Evolutionary conservation across 768 basidiomycete species (phyloP), one percentile per base, ranked within the genome.

Genomic region (Dioszegia crocea): DNA sequence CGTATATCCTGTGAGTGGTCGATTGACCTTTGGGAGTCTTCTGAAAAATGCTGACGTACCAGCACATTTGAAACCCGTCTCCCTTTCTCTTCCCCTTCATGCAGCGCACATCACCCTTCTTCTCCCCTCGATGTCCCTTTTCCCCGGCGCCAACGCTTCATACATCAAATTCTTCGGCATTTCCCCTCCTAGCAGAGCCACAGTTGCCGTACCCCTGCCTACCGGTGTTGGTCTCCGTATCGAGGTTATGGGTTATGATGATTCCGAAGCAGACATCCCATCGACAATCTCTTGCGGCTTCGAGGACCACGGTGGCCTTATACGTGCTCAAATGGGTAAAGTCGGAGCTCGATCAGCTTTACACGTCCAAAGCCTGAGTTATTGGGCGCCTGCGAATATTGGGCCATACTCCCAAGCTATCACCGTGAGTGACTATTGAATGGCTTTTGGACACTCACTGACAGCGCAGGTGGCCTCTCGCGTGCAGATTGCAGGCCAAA

Each of bases 351-450:
- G 93, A 43, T 84, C 84, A 56, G 86, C 89, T 0, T 80, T 98
- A 44, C 96, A 99, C 71, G 96, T 99, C 1, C 96, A 98, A 77
- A 83, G 92, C 9, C 71, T 97, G 62, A 97, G 94, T 76, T 97
- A 98, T 71, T 99, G 96, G 96, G 96, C 93, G 26, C 92, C 96
- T 12, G 96, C 96, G 10, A 99, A 98, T 74, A 98, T 99, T 55
- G 96, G 96, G 0, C 96, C 96, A 3, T 99, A 99, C 76, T 96
- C 91, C 3, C 96, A 99, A 78, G 88, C 91, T 1, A 84, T 97
- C 63, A 80, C 82, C 51, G 94, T 93, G 53, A 67, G 85, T 27
- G 19, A n/a, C n/a, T 23, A 0, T 48, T 31, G 8, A 29, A 8
- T 14, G 11, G 17, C 26, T 26, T 11, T 30, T 54, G 41, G 36